These are phyloP conservation scores for Pythium inflatum DNA, from an alignment of 352 stramenopile species.

Conservation along the genomic window DNA sequence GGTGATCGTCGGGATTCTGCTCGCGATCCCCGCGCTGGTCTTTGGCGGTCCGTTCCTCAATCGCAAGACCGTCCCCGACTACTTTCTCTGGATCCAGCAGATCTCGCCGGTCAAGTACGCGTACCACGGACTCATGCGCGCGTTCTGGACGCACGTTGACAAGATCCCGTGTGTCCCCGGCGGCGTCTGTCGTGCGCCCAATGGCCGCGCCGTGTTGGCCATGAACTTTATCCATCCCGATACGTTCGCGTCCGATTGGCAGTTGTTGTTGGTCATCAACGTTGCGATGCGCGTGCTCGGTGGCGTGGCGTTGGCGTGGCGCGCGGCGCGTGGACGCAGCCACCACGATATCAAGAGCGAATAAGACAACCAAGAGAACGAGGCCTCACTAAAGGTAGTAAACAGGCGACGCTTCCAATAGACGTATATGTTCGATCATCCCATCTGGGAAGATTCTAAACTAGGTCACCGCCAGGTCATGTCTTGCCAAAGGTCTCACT, in stretches of 20 bases:
- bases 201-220: not conserved
- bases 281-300: not conserved
- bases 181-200: not conserved
- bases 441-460: no score
- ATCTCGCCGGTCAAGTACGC: constrained; percentile 39
- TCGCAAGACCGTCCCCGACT: constrained; percentile 30
- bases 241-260: constrained; percentile 13
- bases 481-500: no score
- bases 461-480: no score
- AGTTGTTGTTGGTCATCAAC: constrained; percentile 7
- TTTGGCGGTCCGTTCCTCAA: constrained; percentile 42
- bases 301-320: no score
- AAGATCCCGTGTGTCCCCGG: constrained; percentile 8
- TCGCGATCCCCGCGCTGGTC: constrained; percentile 30
- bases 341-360: no score
- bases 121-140: constrained; percentile 30
- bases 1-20: constrained; percentile 7
- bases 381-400: no score
- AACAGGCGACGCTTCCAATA: no score
- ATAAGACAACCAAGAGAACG: no score
- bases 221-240: constrained; percentile 5
- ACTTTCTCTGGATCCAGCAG: constrained; percentile 41
- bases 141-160: constrained; percentile 22
- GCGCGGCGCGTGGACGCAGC: no score
- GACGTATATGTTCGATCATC: no score